phyloP scores from a whole-genome alignment of 345 rosid genomes.

The Zanthoxylum bungeanum region DNA sequence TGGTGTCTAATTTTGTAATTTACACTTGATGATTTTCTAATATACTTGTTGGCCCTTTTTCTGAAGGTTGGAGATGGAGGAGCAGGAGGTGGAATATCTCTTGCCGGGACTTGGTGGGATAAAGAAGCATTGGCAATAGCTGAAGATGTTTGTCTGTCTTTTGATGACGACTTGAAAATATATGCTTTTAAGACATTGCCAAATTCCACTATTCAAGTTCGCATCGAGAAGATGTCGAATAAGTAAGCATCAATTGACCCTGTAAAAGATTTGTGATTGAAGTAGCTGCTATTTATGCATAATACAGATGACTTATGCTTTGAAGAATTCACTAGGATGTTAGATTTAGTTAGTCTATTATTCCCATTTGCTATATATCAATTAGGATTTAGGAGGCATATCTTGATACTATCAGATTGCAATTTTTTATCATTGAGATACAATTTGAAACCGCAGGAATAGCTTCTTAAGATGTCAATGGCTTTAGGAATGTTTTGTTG shows the following conservation, averaged over 20 bases:
- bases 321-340: not conserved
- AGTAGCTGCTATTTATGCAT: not conserved
- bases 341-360: not conserved
- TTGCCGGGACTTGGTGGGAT: constrained; percentile 88
- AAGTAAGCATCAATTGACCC: constrained; percentile 37
- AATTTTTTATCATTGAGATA: not conserved
- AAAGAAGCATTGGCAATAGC: constrained; percentile 70
- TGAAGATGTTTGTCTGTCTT: constrained; percentile 51
- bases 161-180: constrained; percentile 62
- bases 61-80: constrained; percentile 80
- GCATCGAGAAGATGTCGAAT: constrained; percentile 76
- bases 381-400: not conserved
- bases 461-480: not conserved
- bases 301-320: not conserved
- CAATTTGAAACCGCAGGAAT: not conserved
- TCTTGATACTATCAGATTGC: not conserved
- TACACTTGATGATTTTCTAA: constrained; percentile 7
- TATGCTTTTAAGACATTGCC: constrained; percentile 75
- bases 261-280: not conserved
- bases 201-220: constrained; percentile 65
- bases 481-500: not conserved
- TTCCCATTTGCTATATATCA: not conserved
- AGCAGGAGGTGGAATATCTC: constrained; percentile 81
- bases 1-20: constrained; percentile 2
- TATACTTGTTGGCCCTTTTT: not conserved